Base-by-base conservation (phyloP, 805 yeast genomes). In the Monosporozyma siamensis region DNA sequence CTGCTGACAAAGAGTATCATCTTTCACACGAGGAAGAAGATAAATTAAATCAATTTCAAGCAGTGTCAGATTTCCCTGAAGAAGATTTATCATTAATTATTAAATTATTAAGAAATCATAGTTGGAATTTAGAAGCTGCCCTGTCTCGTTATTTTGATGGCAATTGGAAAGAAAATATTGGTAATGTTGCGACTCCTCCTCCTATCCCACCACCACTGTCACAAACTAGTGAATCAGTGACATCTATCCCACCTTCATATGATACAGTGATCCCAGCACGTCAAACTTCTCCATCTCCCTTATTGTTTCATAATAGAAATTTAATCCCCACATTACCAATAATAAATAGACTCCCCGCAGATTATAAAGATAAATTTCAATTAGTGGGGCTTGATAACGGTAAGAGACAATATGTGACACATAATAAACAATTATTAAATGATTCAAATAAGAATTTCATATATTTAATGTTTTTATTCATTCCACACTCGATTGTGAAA, bases 41-140 rank as follows among this genome's bases (percentile, higher is more conserved):
- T 23, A 63, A 66, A 37, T 53, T 76, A 43, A 63, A 65, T 31
- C 71, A 71, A 40, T 77, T 77, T 55, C 73, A 70, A 48, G 67
- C 68, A 44, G 71, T 77, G 40, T 69, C 80, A 0, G 64, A 71
- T 2, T 72, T 68, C 48, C 70, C 70, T 8, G 74, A 70, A 5
- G 69, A 65, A 0, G 74, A 75, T 22, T 60, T 67, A 36, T 69
- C 68, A 1, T 67, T 71, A 35, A 70, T 79, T 3, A 57, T 71
- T 4, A 58, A 65, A 40, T 56, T 80, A 21, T 55, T 81, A 40
- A 59, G 67, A 25, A 68, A 72, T 38, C 71, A 77, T 50, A 71
- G 76, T 39, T 78, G 79, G 79, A 71, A 79, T 51, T 54, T 82
- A 39, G 84, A 80, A 51, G 65, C 71, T 34, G 77, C 87, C 1